Evolutionary conservation across 305 asterid genomes (phyloP), one percentile per base, ranked within the genome.

Genomic region (Fraxinus dipetala): DNA sequence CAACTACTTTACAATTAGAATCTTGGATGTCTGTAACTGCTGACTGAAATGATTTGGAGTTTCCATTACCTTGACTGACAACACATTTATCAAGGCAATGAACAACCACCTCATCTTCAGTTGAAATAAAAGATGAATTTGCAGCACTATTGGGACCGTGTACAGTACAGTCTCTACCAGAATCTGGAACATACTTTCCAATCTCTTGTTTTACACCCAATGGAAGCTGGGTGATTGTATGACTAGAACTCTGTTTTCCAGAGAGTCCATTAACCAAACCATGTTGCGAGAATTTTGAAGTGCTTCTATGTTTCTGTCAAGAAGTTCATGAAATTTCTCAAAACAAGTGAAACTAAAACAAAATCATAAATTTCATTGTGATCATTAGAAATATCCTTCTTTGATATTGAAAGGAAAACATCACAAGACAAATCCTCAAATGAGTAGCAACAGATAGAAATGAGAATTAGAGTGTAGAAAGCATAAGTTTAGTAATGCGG

Each of bases 281-380:
- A 75, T 91, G 93, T 30, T 89, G 79, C 0, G 95, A 89, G 84
- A 87, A 89, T 85, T 92, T 96, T 80, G 93, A 87, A 83, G 89
- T 91, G 91, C 93, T 89, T 86, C 97, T 89, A 80, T 94, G 98
- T 88, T 94, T 94, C 98, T 94, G 98, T 77, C 73, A 85, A 84
- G 32, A 85, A 80, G 38, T 61, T 63, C 76, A 88, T 16, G 54
- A 76, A 77, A 77, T 61, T 75, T 56, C 77, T 84, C 85, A 81
- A 84, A 80, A 59, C 8, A 79, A 73, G 61, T 43, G 76, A 83
- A 59, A 59, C 30, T 20, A 78, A 26, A 76, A 65, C n/a, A 40
- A 84, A 74, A 22, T 22, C 75, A 81, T 45, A 54, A 79, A 40
- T 36, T 24, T 78, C 59, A 48, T 82, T 73, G 56, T 35, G 81